These are phyloP conservation scores for Knoxia roxburghii DNA, from an alignment of 257 asterid species.

Conservation along the genomic window DNA sequence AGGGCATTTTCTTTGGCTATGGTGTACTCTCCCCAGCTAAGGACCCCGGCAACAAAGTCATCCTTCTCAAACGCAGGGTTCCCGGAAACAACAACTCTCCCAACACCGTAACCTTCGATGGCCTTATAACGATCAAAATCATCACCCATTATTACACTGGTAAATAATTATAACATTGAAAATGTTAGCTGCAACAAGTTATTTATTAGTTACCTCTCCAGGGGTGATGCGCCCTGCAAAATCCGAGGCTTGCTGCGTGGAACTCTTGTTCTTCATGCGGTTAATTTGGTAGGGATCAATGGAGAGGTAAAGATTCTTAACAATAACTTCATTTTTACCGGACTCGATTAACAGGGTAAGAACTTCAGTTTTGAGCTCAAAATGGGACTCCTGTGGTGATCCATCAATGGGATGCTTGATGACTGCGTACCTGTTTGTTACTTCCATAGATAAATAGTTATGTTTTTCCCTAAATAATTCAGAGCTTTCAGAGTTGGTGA, in stretches of 20 bases:
- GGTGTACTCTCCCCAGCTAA: constrained; percentile 77
- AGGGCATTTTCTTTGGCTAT: constrained; percentile 35
- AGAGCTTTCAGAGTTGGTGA: not conserved
- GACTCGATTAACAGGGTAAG: constrained; percentile 13
- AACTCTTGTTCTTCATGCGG: constrained; percentile 49
- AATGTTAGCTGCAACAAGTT: too few species aligned
- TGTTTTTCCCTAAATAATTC: too few species aligned
- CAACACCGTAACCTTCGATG: constrained; percentile 59
- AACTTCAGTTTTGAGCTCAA: constrained; percentile 25
- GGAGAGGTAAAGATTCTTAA: constrained; percentile 49
- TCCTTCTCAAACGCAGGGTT: constrained; percentile 38
- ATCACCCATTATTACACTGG: not conserved
- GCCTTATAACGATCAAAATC: constrained; percentile 20
- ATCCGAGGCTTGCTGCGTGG: constrained; percentile 38
- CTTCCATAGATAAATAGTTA: constrained; percentile 15
- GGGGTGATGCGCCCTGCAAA: constrained; percentile 38
- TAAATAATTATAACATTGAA: not conserved
- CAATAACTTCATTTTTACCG: constrained; percentile 28
- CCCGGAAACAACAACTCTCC: constrained; percentile 57
- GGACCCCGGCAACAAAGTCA: constrained; percentile 61
- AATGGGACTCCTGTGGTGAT: constrained; percentile 31
- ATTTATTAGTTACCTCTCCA: constrained; percentile 27
- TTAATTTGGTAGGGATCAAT: constrained; percentile 72
- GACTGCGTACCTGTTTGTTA: constrained; percentile 19
- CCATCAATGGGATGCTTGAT: constrained; percentile 27